A percentile compares a stretch with the other conserved stretches of the same genome.
Evolutionary conservation across 2,329 filamentous ascomycete species (phyloP).

Genomic region (Meredithiella fracta): DNA sequence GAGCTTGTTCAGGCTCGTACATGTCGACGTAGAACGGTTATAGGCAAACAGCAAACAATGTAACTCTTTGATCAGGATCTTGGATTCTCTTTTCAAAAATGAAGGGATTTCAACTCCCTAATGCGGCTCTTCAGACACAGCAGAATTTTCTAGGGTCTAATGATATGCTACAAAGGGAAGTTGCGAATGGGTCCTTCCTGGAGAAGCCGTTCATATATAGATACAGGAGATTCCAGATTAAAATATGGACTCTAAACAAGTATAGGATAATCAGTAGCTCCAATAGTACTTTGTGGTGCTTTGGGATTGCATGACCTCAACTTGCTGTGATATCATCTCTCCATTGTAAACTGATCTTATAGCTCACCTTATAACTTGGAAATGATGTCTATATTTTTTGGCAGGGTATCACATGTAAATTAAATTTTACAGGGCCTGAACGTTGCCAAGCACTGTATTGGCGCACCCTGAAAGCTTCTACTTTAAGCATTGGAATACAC

Average conservation of each 20-base stretch:
- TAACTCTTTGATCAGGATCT: not conserved
- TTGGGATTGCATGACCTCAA: no score
- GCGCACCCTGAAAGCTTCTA: not conserved
- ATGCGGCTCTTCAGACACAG: not conserved
- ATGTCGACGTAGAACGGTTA: not conserved
- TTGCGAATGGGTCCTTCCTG: no score
- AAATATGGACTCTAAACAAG: no score
- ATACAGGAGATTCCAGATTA: no score
- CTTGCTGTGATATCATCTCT: no score
- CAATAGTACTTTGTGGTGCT: no score
- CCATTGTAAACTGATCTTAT: not conserved
- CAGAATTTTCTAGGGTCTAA: not conserved
- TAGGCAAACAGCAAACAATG: not conserved
- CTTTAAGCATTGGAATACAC: not conserved
- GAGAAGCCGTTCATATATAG: no score
- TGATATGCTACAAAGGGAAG: not conserved
- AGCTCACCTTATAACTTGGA: not conserved
- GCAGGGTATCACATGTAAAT: not conserved
- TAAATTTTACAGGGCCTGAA: not conserved
- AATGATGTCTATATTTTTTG: not conserved
- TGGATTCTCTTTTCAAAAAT: not conserved
- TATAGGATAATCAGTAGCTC: no score
- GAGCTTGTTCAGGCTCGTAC: constrained; percentile 5
- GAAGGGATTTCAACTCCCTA: not conserved
- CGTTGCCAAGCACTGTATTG: not conserved